phyloP scores from a whole-genome alignment of 768 basidiomycete genomes.

The Russula brevipes region DNA sequence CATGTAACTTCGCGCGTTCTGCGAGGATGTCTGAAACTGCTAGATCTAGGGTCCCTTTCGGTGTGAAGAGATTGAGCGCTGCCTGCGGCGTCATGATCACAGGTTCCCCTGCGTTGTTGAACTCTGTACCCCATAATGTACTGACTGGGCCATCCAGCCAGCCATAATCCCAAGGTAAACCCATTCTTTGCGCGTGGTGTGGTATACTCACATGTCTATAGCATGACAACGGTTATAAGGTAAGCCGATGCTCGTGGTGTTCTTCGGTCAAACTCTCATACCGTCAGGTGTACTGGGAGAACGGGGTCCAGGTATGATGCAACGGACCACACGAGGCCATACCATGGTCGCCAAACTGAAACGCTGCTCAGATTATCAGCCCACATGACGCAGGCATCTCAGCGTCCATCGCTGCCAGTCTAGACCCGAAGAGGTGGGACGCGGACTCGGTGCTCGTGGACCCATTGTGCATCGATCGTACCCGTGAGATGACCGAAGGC shows the following conservation, averaged over 20 bases:
- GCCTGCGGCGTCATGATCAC: constrained; percentile 90
- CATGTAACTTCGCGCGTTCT: background rate
- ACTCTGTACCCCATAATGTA: background rate
- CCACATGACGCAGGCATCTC: constrained; percentile 83
- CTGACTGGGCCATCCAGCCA: constrained; percentile 42
- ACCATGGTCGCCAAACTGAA: background rate
- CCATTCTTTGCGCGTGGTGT: background rate
- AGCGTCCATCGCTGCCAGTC: constrained; percentile 52
- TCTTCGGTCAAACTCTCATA: constrained; percentile 2
- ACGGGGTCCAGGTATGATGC: constrained; percentile 64
- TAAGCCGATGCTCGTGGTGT: constrained; percentile 26
- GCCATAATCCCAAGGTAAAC: constrained; percentile 80
- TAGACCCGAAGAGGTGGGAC: constrained; percentile 49
- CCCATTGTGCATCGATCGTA: constrained; percentile 48
- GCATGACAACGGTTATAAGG: constrained; percentile 90
- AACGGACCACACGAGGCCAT: constrained; percentile 5
- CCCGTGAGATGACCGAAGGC: constrained; percentile 49
- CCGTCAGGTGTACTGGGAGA: constrained; percentile 81
- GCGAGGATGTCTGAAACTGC: background rate
- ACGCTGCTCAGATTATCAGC: constrained; percentile 59
- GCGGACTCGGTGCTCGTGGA: constrained; percentile 36
- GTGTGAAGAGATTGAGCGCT: constrained; percentile 58
- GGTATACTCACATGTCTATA: constrained; percentile 29
- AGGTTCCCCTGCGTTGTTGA: constrained; percentile 37
- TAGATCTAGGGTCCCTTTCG: constrained; percentile 69